Evolutionary conservation across 768 basidiomycete genomes (phyloP), one percentile per base, ranked within the genome.

Genomic region (Chlorophyllum brunneum): DNA sequence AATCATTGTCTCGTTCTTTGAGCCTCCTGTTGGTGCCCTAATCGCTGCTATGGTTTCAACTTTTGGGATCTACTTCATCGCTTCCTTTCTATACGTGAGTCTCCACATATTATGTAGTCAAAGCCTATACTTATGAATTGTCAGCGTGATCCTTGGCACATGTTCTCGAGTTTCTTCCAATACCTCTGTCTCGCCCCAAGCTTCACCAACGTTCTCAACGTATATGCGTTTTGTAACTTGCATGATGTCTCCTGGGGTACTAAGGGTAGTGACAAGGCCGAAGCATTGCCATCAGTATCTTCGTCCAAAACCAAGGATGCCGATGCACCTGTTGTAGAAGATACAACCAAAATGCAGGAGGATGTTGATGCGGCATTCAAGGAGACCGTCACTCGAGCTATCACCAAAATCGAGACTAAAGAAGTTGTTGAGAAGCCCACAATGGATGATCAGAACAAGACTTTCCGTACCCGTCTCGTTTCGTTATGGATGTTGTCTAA

Each of bases 201-300:
- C 60, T 95, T 95, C 72, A 94, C 87, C 30, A 98, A 97, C 65
- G 86, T 98, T 39, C 79, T 95, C 60, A 95, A 95, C 69, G 90
- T 95, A 31, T 98, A 98, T 65, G 94, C 95, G 0, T 98, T 98
- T 77, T 97, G 93, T 71, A 97, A 97, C 70, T 72, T 97, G 68
- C 92, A 92, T 65, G 93, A 94, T 67, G 89, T 89, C 16, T 90
- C 87, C 11, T 95, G 94, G 93, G 93, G 93, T 70, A 95, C 93
- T 8, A 94, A 95, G 71, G 93, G 92, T 43, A 88, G 85, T 50
- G 95, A 98, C 71, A 95, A 95, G 67, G 94, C 86, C 2, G 95
- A 97, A 61, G 86, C 86, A 3, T 74, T 98, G 7, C 95, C 95
- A 1, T 89, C 92, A 0, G 82, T 95, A 15, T 88, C 87, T 1